These are phyloP conservation scores for Zarea fungicola DNA, from an alignment of 2,329 filamentous ascomycete species.

Conservation along the genomic window DNA sequence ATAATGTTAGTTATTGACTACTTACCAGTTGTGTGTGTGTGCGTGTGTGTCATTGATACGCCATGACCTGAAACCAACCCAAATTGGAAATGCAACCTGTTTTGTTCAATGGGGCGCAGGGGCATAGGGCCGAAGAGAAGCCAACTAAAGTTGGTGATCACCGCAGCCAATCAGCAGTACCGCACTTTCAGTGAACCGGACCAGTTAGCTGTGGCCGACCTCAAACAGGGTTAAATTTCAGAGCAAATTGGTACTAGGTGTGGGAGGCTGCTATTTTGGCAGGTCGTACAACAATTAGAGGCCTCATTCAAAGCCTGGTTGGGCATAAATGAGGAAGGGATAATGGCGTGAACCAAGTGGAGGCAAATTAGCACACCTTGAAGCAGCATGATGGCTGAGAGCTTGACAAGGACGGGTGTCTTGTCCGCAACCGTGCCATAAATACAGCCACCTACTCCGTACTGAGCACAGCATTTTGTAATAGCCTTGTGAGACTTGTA, in stretches of 20 bases:
- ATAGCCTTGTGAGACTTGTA: background rate
- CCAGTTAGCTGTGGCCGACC: background rate
- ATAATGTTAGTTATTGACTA: too few relatives aligned
- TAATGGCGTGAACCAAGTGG: background rate
- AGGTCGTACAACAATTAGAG: too few relatives aligned
- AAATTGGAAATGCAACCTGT: background rate
- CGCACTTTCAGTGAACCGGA: too few relatives aligned
- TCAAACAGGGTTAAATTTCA: background rate
- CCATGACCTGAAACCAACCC: constrained; percentile 12
- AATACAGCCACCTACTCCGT: too few relatives aligned
- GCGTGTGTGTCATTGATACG: background rate
- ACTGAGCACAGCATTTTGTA: too few relatives aligned
- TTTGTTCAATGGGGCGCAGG: background rate
- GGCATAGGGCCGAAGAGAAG: constrained; percentile 5
- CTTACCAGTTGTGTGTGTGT: too few relatives aligned
- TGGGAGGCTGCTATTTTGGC: background rate
- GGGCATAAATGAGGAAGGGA: too few relatives aligned
- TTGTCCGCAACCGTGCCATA: too few relatives aligned
- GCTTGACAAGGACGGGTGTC: too few relatives aligned
- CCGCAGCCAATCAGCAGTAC: background rate
- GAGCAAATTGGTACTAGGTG: background rate
- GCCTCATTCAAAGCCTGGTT: too few relatives aligned
- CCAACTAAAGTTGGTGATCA: constrained; percentile 1
- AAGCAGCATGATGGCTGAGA: background rate
- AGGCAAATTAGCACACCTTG: background rate